Percentiles rank a stretch among this genome's conserved stretches.
Conservation (phyloP, 768 basidiomycete species). For the Mrakia frigida region DNA sequence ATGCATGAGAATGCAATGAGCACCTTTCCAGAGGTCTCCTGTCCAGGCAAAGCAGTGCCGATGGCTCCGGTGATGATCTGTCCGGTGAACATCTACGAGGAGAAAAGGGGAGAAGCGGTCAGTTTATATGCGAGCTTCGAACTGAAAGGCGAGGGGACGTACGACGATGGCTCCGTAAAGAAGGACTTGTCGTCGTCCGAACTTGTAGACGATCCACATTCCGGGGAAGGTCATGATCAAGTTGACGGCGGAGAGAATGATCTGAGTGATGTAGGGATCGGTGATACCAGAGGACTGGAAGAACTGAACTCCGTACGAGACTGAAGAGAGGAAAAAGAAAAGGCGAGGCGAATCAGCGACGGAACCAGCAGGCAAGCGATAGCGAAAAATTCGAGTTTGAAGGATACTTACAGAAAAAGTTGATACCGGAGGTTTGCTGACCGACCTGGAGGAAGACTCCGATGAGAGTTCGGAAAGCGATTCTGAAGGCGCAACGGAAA, state of each 20-base stretch:
- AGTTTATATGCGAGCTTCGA: too few species aligned
- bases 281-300: constrained; percentile 42
- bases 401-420: not conserved
- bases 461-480: constrained; percentile 29
- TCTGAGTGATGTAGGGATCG: constrained; percentile 38
- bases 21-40: constrained; percentile 41
- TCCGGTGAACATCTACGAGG: constrained; percentile 10
- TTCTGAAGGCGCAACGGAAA: too few species aligned
- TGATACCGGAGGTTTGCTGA: constrained; percentile 31
- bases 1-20: constrained; percentile 45
- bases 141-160: not conserved
- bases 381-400: too few species aligned
- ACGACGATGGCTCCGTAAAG: constrained; percentile 29
- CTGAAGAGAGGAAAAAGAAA: constrained; percentile 16
- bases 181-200: constrained; percentile 29
- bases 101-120: not conserved
- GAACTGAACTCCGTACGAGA: constrained; percentile 37
- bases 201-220: constrained; percentile 33
- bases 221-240: constrained; percentile 30
- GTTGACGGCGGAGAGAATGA: constrained; percentile 33
- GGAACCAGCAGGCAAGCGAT: too few species aligned
- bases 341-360: not conserved
- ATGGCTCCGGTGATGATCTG: constrained; percentile 38
- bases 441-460: constrained; percentile 30
- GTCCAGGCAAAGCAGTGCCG: constrained; percentile 40